Evolutionary conservation across 176 grass and related monocot species (phyloP).

Genomic region (Raddia guianensis): DNA sequence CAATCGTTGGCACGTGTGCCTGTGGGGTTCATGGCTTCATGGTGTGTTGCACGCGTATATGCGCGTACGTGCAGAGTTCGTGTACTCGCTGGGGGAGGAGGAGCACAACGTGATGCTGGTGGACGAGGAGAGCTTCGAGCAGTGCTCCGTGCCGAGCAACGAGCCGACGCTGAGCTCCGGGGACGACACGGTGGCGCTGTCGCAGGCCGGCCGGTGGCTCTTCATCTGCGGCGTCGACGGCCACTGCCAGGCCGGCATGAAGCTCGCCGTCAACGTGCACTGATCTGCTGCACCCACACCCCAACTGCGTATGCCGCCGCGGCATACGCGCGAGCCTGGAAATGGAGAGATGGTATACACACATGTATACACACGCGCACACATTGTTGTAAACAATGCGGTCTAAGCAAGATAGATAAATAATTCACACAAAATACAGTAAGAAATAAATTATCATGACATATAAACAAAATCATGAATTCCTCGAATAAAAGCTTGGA

Average conservation of each 20-base stretch:
- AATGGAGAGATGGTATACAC: no score
- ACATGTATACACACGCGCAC: no score
- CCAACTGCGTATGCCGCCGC: no score
- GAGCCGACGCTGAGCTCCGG: constrained; percentile 38
- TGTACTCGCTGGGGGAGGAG: constrained; percentile 34
- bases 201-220: neutral
- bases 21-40: no score
- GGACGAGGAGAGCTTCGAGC: constrained; percentile 26
- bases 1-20: neutral
- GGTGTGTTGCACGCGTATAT: neutral
- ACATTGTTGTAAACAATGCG: no score
- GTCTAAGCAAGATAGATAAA: no score
- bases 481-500: no score
- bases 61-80: constrained; percentile 10
- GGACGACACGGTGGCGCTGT: constrained; percentile 34
- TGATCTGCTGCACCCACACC: neutral
- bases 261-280: constrained; percentile 40
- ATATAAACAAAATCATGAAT: no score
- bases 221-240: constrained; percentile 41
- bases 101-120: constrained; percentile 28
- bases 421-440: no score
- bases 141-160: constrained; percentile 11
- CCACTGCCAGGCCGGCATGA: constrained; percentile 40
- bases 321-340: no score
- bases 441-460: no score